phyloP scores from a whole-genome alignment of 2,329 filamentous ascomycete genomes.

The Ophiocordyceps robertsii region DNA sequence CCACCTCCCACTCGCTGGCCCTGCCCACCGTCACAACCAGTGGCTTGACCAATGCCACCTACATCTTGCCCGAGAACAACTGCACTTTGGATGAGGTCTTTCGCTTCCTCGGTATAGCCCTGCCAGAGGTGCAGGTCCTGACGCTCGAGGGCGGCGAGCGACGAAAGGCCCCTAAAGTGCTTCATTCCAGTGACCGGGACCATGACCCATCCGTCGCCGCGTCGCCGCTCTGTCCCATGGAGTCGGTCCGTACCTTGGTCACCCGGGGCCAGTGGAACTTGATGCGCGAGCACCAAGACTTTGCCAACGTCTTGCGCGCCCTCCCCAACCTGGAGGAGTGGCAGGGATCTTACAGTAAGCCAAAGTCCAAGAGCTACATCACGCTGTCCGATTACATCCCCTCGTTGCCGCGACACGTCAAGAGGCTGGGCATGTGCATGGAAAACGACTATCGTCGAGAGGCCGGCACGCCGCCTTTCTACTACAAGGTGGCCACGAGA shows the following conservation, averaged over 20 bases:
- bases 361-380: conserved; percentile 60
- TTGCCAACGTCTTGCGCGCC: conserved; percentile 44
- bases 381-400: conserved; percentile 53
- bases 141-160: conserved; percentile 67
- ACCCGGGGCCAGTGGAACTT: conserved; percentile 70
- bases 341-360: conserved; percentile 55
- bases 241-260: conserved; percentile 51
- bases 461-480: conserved; percentile 44
- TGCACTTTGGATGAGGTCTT: conserved; percentile 60
- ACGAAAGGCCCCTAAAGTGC: conserved; percentile 58
- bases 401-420: conserved; percentile 41
- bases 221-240: conserved; percentile 30
- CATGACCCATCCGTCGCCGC: conserved; percentile 5
- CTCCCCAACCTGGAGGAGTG: conserved; percentile 52
- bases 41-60: conserved; percentile 42
- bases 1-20: conserved; percentile 27
- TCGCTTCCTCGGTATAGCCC: conserved; percentile 41
- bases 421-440: conserved; percentile 52
- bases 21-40: conserved; percentile 41
- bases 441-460: conserved; percentile 61
- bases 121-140: conserved; percentile 49
- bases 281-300: conserved; percentile 50
- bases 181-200: conserved; percentile 16
- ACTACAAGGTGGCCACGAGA: conserved; percentile 42
- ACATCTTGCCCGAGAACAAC: conserved; percentile 49